These are phyloP conservation scores for Peronospora belbahrii DNA, from an alignment of 352 stramenopile species.

Conservation along the genomic window DNA sequence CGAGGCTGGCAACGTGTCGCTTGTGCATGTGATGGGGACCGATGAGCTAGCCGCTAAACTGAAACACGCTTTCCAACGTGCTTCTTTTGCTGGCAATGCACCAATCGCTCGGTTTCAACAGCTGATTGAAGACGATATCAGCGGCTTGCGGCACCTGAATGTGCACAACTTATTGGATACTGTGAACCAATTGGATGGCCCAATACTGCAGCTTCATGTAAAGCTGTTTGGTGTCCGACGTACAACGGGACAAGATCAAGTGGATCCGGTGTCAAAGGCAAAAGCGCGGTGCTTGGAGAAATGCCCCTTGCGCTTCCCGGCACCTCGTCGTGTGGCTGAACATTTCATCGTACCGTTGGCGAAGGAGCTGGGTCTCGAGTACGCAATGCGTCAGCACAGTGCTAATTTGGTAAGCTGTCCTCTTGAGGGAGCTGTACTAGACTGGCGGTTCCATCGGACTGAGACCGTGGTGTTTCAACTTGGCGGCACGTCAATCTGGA, in stretches of 20 bases:
- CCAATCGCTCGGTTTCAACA: constrained; percentile 27
- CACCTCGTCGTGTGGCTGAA: constrained; percentile 9
- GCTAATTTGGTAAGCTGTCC: constrained; percentile 16
- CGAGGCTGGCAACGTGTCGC: not conserved
- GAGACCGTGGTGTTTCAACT: constrained; percentile 41
- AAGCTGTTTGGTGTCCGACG: not conserved
- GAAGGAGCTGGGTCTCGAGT: constrained; percentile 22
- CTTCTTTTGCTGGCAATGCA: constrained; percentile 14
- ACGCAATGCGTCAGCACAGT: constrained; percentile 12
- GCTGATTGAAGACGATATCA: constrained; percentile 23
- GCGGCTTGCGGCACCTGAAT: constrained; percentile 20
- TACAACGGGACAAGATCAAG: constrained; percentile 5
- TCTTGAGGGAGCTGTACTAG: constrained; percentile 1
- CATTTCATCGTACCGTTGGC: constrained; percentile 24
- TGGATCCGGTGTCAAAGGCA: constrained; percentile 8
- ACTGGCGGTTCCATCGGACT: constrained; percentile 37
- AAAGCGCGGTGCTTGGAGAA: constrained; percentile 15
- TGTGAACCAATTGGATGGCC: constrained; percentile 7
- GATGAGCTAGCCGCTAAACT: constrained; percentile 15
- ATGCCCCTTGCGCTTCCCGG: constrained; percentile 22
- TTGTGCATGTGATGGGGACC: constrained; percentile 29
- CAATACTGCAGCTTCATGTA: constrained; percentile 6
- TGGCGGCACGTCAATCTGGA: constrained; percentile 26
- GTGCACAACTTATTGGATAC: constrained; percentile 22
- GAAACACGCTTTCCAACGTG: constrained; percentile 18